Evolutionary conservation across 192 early-diverging fungal genomes (phyloP).

Genomic region (Mortierella claussenii): DNA sequence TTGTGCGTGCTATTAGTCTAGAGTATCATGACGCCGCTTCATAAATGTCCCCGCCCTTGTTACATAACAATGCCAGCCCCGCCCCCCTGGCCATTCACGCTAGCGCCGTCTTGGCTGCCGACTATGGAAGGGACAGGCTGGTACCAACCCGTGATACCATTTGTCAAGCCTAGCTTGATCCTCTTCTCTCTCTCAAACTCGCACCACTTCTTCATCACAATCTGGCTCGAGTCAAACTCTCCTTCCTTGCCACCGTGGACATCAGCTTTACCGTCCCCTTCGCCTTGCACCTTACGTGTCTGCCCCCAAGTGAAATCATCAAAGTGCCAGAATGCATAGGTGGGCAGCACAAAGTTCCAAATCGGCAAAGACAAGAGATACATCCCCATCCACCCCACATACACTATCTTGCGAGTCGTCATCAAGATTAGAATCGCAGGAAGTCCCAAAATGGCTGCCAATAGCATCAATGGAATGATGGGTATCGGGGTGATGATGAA

Average conservation of each 20-base stretch:
- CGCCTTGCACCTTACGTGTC: constrained; percentile 76
- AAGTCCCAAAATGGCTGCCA: constrained; percentile 77
- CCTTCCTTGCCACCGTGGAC: constrained; percentile 76
- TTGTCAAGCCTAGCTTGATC: constrained; percentile 46
- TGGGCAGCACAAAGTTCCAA: constrained; percentile 85
- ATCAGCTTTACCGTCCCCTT: constrained; percentile 62
- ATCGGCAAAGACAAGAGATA: constrained; percentile 77
- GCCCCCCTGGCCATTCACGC: not conserved
- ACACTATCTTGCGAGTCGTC: constrained; percentile 81
- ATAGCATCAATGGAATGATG: constrained; percentile 72
- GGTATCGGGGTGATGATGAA: constrained; percentile 60
- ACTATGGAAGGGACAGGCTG: constrained; percentile 31
- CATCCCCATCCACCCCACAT: constrained; percentile 87
- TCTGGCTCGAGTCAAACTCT: constrained; percentile 76
- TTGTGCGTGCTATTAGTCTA: not conserved
- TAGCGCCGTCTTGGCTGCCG: constrained; percentile 9
- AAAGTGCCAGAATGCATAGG: constrained; percentile 88
- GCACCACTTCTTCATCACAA: constrained; percentile 83
- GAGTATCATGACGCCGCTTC: too few relatives aligned
- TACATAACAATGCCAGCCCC: constrained; percentile 14
- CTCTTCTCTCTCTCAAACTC: constrained; percentile 75
- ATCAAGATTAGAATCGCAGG: constrained; percentile 84
- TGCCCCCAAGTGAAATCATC: constrained; percentile 91
- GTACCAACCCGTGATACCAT: constrained; percentile 51
- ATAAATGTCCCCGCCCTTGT: too few relatives aligned